Evolutionary conservation across 768 basidiomycete genomes (phyloP).

Genomic region (Lanmaoa rubissima): DNA sequence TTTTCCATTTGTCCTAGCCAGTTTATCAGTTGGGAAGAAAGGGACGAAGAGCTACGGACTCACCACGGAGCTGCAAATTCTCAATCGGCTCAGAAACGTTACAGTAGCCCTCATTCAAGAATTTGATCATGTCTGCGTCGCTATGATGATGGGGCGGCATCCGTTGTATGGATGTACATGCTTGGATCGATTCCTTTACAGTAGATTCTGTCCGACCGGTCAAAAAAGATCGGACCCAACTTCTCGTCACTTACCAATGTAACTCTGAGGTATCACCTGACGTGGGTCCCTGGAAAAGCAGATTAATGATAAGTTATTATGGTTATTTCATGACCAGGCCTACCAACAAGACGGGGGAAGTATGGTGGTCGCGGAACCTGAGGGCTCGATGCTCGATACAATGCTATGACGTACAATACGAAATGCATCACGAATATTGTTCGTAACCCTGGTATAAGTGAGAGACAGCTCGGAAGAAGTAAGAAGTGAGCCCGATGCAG

Average conservation of each 20-base stretch:
- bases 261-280: conserved; percentile 34
- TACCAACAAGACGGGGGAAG: background rate
- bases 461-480: background rate
- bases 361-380: background rate
- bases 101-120: too few species aligned
- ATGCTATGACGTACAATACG: background rate
- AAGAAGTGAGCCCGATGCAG: too few species aligned
- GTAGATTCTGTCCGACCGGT: background rate
- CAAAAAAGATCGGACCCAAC: background rate
- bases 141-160: too few species aligned
- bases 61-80: too few species aligned
- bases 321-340: background rate
- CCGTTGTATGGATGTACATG: background rate
- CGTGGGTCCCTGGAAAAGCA: background rate
- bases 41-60: too few species aligned
- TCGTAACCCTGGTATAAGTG: background rate
- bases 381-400: background rate
- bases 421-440: background rate
- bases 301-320: background rate
- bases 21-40: too few species aligned
- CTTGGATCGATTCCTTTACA: background rate
- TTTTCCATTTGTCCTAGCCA: too few species aligned
- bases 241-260: conserved; percentile 34
- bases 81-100: too few species aligned
- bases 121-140: too few species aligned